These are phyloP conservation scores for Lathyrus aphaca DNA, from an alignment of 306 rosid genomes.

Conservation along the genomic window DNA sequence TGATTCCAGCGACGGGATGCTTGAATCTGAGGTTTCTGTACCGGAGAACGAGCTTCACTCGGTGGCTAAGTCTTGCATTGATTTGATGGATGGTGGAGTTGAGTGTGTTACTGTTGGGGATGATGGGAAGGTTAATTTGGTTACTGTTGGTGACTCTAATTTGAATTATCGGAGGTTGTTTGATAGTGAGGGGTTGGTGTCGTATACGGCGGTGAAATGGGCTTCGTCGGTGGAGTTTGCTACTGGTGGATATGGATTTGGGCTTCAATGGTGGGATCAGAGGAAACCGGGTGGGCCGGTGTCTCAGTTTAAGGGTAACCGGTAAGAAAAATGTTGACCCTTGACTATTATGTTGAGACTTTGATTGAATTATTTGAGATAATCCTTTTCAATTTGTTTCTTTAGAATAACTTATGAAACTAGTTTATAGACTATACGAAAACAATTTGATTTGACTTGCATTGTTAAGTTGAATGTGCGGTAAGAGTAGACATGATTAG, in stretches of 20 bases:
- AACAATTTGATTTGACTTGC: background rate
- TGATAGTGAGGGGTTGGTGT: constrained; percentile 82
- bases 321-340: constrained; percentile 52
- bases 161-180: constrained; percentile 55
- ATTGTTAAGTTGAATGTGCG: no score
- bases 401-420: background rate
- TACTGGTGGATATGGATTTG: constrained; percentile 79
- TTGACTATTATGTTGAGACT: background rate
- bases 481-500: no score
- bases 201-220: constrained; percentile 76
- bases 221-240: constrained; percentile 88
- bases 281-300: constrained; percentile 81
- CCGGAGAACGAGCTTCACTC: constrained; percentile 61
- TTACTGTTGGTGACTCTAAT: constrained; percentile 52
- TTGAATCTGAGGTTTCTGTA: constrained; percentile 59
- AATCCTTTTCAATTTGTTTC: no score
- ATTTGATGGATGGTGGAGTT: constrained; percentile 65
- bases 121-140: constrained; percentile 83
- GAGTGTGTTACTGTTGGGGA: constrained; percentile 83
- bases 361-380: background rate
- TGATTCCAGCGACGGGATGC: constrained; percentile 49
- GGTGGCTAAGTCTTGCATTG: constrained; percentile 55
- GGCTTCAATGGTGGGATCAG: constrained; percentile 97
- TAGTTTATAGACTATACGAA: background rate
- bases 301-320: constrained; percentile 79